Evolutionary conservation across 768 basidiomycete genomes (phyloP), one percentile per base, ranked within the genome.

Genomic region (Cystobasidium onofrii): DNA sequence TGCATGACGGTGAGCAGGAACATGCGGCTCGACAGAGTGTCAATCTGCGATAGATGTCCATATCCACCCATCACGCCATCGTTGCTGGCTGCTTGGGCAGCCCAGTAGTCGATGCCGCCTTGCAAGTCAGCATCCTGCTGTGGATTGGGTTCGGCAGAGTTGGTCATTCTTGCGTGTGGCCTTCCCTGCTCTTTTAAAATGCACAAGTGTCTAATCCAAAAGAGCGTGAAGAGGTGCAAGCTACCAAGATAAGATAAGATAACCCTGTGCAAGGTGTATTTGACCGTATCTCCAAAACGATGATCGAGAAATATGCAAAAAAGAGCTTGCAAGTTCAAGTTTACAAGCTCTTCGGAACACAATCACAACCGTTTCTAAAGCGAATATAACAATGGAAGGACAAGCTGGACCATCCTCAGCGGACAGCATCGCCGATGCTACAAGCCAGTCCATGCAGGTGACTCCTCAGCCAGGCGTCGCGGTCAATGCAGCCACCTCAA

Each of bases 31-130:
- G 91, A 89, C 18, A 96, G 86, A 3, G 92, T 86, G 81, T 99
- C 95, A 77, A 97, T 84, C 0, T 95, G 94, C 25, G 97, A 86
- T 1, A 69, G 76, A 31, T 74, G 70, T 31, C 78, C 79, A 61
- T 73, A 79, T 0, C 77, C 81, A 80, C 91, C 94, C 31, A 97
- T 85, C 10, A 97, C 94, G 57, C 94, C 92, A 78, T 96, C 88
- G 34, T 90, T 85, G 74, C 83, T 90, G 1, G 93, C 90, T 9
- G 89, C 88, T 76, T 92, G 90, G 0, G 83, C 83, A 25, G 84
- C 85, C 95, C 95, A 98, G 80, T 96, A 98, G 25, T 86, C 83
- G 54, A 97, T 86, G 18, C 95, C 91, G 43, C 88, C 86, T 73
- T 89, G 82, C 33, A 92, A 83, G 73, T 88, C 84, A 0, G 90